Conservation (phyloP, 2,329 filamentous ascomycete species). For the Talaromyces piceae region DNA sequence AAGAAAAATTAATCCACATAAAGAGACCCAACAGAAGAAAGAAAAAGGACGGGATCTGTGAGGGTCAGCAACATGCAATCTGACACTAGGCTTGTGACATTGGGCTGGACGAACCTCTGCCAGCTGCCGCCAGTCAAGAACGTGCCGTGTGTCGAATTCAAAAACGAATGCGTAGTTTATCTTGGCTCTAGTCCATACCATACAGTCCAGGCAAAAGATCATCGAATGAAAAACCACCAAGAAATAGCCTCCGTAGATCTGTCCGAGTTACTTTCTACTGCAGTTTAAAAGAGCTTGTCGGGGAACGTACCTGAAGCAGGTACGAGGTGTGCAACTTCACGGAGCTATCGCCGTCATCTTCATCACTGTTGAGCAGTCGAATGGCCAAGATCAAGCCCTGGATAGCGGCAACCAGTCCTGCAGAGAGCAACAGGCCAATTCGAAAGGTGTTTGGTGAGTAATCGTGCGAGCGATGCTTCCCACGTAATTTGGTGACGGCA, state of each 20-base stretch:
- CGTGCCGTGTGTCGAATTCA: slow-evolving; percentile 81
- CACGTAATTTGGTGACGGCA: slow-evolving; percentile 77
- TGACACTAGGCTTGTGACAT: too few relatives aligned
- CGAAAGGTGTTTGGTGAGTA: slow-evolving; percentile 54
- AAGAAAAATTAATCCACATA: slow-evolving; percentile 85
- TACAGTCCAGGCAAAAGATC: slow-evolving; percentile 79
- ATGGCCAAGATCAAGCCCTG: slow-evolving; percentile 60
- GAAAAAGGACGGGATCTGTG: slow-evolving; percentile 72
- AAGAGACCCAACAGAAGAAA: slow-evolving; percentile 66
- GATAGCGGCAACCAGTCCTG: slow-evolving; percentile 57
- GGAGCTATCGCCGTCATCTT: slow-evolving; percentile 38
- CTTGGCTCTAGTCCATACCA: slow-evolving; percentile 72
- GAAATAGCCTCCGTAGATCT: slow-evolving; percentile 92
- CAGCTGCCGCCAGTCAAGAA: slow-evolving; percentile 83
- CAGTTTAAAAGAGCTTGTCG: background rate
- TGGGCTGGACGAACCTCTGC: slow-evolving; percentile 49
- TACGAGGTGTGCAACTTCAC: slow-evolving; percentile 54
- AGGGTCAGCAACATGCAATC: background rate
- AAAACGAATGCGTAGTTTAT: slow-evolving; percentile 98
- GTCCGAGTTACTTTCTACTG: background rate
- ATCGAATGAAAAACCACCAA: slow-evolving; percentile 71
- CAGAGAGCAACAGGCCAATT: slow-evolving; percentile 60
- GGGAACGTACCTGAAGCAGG: slow-evolving; percentile 53
- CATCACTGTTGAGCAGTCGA: too few relatives aligned
- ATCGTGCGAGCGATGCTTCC: slow-evolving; percentile 54